Percentiles rank a stretch among this genome's conserved stretches.
Conservation (phyloP, 345 rosid species). For the Alliaria petiolata region DNA sequence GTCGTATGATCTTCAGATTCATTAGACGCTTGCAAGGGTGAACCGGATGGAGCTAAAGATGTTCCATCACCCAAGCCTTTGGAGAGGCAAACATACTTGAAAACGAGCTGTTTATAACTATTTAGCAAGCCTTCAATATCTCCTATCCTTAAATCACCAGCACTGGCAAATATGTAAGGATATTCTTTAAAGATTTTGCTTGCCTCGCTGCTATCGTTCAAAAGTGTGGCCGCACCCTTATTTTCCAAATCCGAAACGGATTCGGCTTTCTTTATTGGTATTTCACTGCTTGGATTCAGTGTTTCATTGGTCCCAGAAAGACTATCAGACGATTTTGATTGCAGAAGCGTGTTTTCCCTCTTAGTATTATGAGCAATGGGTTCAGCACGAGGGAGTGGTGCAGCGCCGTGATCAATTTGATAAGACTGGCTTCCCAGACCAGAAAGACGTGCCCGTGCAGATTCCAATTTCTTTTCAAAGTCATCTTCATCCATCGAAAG, state of each 20-base stretch:
- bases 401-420: constrained; percentile 40
- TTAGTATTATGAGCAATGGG: not conserved
- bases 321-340: constrained; percentile 40
- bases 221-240: constrained; percentile 64
- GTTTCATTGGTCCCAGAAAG: constrained; percentile 37
- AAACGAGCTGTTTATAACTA: constrained; percentile 52
- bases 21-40: constrained; percentile 1
- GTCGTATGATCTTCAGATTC: constrained; percentile 17
- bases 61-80: constrained; percentile 22
- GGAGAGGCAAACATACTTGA: constrained; percentile 31
- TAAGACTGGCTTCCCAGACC: constrained; percentile 50
- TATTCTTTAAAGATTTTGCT: constrained; percentile 55
- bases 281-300: constrained; percentile 32
- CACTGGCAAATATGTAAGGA: constrained; percentile 70
- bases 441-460: constrained; percentile 62
- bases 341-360: constrained; percentile 32
- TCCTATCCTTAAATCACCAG: constrained; percentile 68
- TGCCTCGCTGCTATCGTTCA: constrained; percentile 52
- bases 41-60: constrained; percentile 15
- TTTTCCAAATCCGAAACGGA: constrained; percentile 81
- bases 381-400: constrained; percentile 37
- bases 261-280: constrained; percentile 44
- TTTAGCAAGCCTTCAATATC: constrained; percentile 76
- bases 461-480: constrained; percentile 69
- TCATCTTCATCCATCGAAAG: constrained; percentile 72